Conservation (phyloP, 73 alveolate genomes). For the Uronychia binucleata region DNA sequence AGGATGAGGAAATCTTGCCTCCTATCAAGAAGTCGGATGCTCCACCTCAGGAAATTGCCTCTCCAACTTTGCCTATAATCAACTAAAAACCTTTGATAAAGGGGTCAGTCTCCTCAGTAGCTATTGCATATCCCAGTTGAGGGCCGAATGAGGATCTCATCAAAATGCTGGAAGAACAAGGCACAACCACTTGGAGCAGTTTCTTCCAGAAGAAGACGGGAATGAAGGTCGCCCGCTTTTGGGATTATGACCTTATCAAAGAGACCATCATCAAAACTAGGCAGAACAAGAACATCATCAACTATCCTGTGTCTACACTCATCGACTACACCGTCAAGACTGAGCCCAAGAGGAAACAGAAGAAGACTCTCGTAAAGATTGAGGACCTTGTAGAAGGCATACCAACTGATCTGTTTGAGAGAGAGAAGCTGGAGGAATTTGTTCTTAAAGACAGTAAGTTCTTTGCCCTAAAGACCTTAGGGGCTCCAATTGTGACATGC, state of each 20-base stretch:
- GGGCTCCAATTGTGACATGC: not conserved
- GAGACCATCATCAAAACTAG: not conserved
- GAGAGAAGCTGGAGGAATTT: not conserved
- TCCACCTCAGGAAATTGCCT: too few relatives aligned
- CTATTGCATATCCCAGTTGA: too few relatives aligned
- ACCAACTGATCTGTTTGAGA: not conserved
- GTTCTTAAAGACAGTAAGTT: not conserved
- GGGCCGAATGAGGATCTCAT: too few relatives aligned
- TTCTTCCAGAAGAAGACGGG: not conserved
- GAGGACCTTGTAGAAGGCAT: not conserved
- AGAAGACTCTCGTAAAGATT: not conserved
- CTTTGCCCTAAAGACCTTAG: not conserved
- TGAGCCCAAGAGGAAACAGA: not conserved
- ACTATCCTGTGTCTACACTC: too few relatives aligned
- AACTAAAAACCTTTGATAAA: too few relatives aligned
- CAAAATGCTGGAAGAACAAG: too few relatives aligned
- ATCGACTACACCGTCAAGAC: too few relatives aligned
- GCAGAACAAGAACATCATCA: not conserved
- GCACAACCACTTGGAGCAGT: not conserved
- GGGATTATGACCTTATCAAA: not conserved
- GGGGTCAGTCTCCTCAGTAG: too few relatives aligned
- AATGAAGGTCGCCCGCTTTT: not conserved
- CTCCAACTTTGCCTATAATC: too few relatives aligned
- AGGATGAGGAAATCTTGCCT: too few relatives aligned
- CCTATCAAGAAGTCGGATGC: too few relatives aligned